Base-by-base conservation (phyloP, 805 yeast genomes). In the Yamadazyma paraphyllophila region DNA sequence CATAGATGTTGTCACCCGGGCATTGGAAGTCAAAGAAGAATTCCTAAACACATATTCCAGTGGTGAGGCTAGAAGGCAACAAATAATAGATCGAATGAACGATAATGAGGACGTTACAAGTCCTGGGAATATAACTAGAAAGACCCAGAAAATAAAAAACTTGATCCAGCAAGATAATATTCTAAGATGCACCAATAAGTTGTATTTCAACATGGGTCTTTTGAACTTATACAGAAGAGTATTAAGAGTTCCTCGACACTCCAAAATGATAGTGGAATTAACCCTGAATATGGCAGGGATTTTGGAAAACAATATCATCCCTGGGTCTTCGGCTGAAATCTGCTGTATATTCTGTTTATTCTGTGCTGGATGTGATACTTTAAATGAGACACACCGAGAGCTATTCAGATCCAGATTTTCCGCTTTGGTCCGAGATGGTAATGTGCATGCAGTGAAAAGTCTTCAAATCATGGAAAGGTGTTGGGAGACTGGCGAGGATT, bases 181-280 rank as follows among this genome's bases (percentile, higher is more conserved):
- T 33, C 60, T 77, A 45, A 49, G 73, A 38, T 71, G 76, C 40
- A 75, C 84, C 10, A 82, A 82, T 54, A 68, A 69, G 48, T 60
- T 79, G 2, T 82, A 77, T 55, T 74, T 75, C 51, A 66, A 73
- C 43, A 72, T 78, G 60, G 83, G 83, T 0, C 57, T 81, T 20
- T 66, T 82, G 26, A 82, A 80, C 49, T 57, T 83, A 8, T 80
- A 80, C 52, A 63, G 86, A 26, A 63, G 88, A 13, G 84, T 80
- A 1, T 60, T 82, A 13, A 54, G 59, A 24, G 54, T 80, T 2
- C 80, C 82, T 0, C 54, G 74, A 16, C 57, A 58, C 8, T 77
- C 83, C 26, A 54, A 58, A 1, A 45, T 76, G 2, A 76, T 83
- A 11, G 84, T 78, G 52, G 70, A 74, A 7, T 51, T 78, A 32